Evolutionary conservation across 2,329 filamentous ascomycete genomes (phyloP).

Genomic region (Colletotrichum musicola): DNA sequence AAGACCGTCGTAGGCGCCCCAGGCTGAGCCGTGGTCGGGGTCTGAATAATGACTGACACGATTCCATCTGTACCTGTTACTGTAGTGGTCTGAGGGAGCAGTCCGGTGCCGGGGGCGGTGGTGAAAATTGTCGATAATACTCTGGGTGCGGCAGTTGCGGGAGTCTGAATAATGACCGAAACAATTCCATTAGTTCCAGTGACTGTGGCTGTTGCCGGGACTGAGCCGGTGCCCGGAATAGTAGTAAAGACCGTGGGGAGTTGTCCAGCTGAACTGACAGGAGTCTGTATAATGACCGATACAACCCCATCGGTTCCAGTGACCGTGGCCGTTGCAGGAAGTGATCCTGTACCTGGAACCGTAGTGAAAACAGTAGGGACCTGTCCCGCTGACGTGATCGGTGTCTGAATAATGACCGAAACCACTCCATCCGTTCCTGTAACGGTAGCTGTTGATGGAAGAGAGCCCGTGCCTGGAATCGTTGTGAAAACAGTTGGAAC

Average conservation of each 20-base stretch:
- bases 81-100: neutral
- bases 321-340: neutral
- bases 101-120: conserved; percentile 19
- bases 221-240: neutral
- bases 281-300: neutral
- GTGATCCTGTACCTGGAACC: neutral
- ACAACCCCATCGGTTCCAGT: neutral
- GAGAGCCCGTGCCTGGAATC: neutral
- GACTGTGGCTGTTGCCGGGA: neutral
- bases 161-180: conserved; percentile 12
- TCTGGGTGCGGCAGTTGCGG: neutral
- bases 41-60: conserved; percentile 4
- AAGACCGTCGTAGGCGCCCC: neutral
- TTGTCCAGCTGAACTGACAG: neutral
- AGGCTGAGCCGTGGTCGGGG: neutral
- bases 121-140: conserved; percentile 16
- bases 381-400: neutral
- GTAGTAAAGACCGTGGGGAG: conserved; percentile 7
- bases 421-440: neutral
- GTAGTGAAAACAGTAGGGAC: neutral
- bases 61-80: conserved; percentile 19
- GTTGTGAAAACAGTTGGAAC: neutral
- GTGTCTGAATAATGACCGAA: neutral
- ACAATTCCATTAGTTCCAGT: conserved; percentile 12
- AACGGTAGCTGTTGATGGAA: neutral